phyloP scores from a whole-genome alignment of 116 monocot species.

The Zostera marina region DNA sequence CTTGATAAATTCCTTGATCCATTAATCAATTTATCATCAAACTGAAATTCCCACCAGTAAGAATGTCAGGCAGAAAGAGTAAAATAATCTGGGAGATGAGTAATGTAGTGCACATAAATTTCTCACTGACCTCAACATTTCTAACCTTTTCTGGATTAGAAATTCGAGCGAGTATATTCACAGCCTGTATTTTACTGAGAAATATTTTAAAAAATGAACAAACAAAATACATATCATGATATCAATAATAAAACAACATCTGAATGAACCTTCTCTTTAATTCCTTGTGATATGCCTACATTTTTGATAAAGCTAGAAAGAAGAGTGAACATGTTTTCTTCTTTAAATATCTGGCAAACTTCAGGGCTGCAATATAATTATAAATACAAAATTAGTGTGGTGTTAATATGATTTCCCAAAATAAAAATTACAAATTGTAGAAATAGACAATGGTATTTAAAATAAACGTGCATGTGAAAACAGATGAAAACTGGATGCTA shows the following conservation, averaged over 20 bases:
- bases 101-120: background rate
- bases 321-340: constrained; percentile 26
- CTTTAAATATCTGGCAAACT: constrained; percentile 42
- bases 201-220: background rate
- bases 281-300: constrained; percentile 16
- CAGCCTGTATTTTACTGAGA: constrained; percentile 21
- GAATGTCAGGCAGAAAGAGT: background rate
- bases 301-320: constrained; percentile 36
- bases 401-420: background rate
- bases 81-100: background rate
- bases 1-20: constrained; percentile 6
- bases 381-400: constrained; percentile 1
- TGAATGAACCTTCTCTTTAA: constrained; percentile 46
- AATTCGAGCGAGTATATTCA: constrained; percentile 43
- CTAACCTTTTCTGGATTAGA: constrained; percentile 25
- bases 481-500: no score
- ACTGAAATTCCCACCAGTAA: constrained; percentile 16
- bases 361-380: constrained; percentile 18
- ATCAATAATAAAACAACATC: background rate
- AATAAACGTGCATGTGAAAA: no score
- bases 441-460: no score
- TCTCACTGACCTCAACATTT: constrained; percentile 29
- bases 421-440: no score
- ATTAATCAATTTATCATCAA: constrained; percentile 11
- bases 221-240: background rate